These are phyloP conservation scores for Westerdykella sp. DNA, from an alignment of 2,329 filamentous ascomycete genomes.

Conservation along the genomic window DNA sequence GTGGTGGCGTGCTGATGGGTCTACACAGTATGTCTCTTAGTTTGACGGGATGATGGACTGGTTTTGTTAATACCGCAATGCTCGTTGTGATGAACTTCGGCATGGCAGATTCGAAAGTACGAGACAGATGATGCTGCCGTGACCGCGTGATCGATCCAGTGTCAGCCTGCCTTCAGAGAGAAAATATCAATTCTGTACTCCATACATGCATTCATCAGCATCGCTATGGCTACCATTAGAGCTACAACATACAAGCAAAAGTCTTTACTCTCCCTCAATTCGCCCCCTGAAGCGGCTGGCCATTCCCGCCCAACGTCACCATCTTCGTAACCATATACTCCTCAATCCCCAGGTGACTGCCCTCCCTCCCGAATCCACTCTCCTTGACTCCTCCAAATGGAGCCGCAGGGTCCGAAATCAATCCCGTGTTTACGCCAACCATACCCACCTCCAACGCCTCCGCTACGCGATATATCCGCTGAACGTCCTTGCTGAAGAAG, in stretches of 20 bases:
- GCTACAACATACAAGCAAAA: background rate
- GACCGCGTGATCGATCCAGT: too few species aligned
- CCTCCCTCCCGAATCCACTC: conserved; percentile 48
- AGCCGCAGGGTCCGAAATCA: conserved; percentile 45
- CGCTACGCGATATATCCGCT: conserved; percentile 54
- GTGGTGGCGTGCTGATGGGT: too few species aligned
- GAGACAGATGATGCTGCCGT: too few species aligned
- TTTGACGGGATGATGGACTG: too few species aligned
- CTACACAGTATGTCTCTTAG: too few species aligned
- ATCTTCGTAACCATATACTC: conserved; percentile 46
- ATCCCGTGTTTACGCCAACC: conserved; percentile 59
- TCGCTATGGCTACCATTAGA: too few species aligned
- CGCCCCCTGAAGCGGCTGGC: conserved; percentile 48
- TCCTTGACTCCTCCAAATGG: conserved; percentile 47
- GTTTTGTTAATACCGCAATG: too few species aligned
- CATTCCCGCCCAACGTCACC: conserved; percentile 55
- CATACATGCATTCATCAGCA: too few species aligned
- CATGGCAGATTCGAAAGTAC: too few species aligned
- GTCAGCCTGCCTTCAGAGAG: too few species aligned
- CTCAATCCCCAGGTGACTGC: conserved; percentile 46
- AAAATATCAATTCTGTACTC: too few species aligned
- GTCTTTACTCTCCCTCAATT: background rate
- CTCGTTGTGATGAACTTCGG: too few species aligned
- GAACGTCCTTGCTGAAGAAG: conserved; percentile 68
- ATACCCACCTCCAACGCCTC: conserved; percentile 75